Evolutionary conservation across 768 basidiomycete species (phyloP).

Genomic region (Fibroporia radiculosa): DNA sequence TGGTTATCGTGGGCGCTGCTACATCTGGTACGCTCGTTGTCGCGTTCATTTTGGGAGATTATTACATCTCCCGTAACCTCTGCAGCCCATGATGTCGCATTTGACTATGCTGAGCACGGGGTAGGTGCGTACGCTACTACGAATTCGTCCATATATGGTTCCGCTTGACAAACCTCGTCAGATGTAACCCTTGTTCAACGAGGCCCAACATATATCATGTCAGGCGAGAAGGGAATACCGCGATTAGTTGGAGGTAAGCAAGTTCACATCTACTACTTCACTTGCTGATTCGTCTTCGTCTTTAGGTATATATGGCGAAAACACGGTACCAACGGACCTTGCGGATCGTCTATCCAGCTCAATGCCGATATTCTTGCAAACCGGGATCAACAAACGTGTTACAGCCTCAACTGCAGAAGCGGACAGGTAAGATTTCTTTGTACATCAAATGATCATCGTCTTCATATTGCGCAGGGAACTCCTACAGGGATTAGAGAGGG

Average conservation of each 20-base stretch:
- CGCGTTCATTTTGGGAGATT: neutral
- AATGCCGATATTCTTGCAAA: conserved; percentile 31
- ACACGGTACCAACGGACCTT: conserved; percentile 38
- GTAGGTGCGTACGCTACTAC: conserved; percentile 26
- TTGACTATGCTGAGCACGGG: conserved; percentile 36
- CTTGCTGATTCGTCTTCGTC: conserved; percentile 15
- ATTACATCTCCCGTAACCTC: neutral
- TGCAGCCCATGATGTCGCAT: conserved; percentile 40
- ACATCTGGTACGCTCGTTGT: conserved; percentile 36
- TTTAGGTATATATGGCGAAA: conserved; percentile 30
- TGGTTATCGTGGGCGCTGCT: conserved; percentile 59
- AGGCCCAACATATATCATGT: conserved; percentile 41
- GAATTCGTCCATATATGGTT: neutral
- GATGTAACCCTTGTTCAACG: conserved; percentile 58
- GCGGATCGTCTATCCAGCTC: conserved; percentile 48
- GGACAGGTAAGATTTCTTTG: conserved; percentile 16
- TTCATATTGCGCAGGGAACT: conserved; percentile 23
- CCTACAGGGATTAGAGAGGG: conserved; percentile 46
- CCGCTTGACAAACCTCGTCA: conserved; percentile 10
- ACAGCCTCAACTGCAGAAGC: conserved; percentile 24
- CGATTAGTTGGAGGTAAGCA: conserved; percentile 20
- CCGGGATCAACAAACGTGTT: conserved; percentile 21
- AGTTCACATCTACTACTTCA: neutral
- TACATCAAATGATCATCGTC: neutral
- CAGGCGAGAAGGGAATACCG: conserved; percentile 28